Conservation (phyloP, 306 rosid genomes). For the Alnus glutinosa region DNA sequence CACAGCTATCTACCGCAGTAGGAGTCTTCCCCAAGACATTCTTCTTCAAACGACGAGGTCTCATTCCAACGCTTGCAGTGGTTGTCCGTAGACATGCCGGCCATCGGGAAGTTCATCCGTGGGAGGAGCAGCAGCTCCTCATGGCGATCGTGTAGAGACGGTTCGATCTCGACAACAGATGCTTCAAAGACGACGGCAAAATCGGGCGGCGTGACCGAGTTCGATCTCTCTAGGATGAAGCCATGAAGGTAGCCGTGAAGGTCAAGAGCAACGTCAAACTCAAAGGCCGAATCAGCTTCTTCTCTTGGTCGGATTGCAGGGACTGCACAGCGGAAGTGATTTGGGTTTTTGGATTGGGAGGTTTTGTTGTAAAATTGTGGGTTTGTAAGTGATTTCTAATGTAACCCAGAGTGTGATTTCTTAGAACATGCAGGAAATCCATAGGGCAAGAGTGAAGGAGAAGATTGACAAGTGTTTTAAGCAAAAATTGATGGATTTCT, state of each 20-base stretch:
- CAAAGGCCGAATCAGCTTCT: constrained; percentile 83
- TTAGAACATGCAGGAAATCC: too few relatives aligned
- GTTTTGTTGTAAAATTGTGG: too few relatives aligned
- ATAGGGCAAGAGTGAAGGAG: too few relatives aligned
- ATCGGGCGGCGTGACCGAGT: constrained; percentile 49
- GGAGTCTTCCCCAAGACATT: constrained; percentile 53
- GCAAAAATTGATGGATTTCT: too few relatives aligned
- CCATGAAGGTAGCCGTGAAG: constrained; percentile 56
- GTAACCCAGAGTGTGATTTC: too few relatives aligned
- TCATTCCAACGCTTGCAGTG: constrained; percentile 6
- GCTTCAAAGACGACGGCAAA: constrained; percentile 1
- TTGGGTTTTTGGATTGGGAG: too few relatives aligned
- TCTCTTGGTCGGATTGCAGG: constrained; percentile 77
- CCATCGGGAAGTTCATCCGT: constrained; percentile 66
- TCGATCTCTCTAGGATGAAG: constrained; percentile 50
- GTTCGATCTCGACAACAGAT: constrained; percentile 23
- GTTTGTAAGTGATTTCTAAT: too few relatives aligned
- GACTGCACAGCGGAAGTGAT: constrained; percentile 70
- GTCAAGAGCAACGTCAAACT: constrained; percentile 32
- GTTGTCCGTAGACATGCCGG: constrained; percentile 43
- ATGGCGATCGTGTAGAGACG: constrained; percentile 54
- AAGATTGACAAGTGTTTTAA: too few relatives aligned
- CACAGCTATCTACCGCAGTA: constrained; percentile 49
- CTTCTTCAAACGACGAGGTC: constrained; percentile 11
- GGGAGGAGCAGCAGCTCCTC: constrained; percentile 59